A percentile compares a stretch with the other conserved stretches of the same genome.
phyloP scores from a whole-genome alignment of 148 eudicot species.

The Polygonum aviculare region DNA sequence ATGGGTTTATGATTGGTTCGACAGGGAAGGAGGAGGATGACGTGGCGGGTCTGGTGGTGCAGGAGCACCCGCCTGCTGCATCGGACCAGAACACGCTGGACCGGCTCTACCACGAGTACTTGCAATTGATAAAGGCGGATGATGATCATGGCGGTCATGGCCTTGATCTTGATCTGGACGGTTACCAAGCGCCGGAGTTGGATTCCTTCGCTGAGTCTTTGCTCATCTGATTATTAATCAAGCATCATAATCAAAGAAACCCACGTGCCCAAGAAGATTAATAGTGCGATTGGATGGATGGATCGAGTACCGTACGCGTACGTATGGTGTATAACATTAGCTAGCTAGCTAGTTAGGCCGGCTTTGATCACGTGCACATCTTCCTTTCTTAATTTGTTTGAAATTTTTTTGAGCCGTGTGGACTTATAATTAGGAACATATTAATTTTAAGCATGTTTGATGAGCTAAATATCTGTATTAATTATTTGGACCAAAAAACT shows the following conservation, averaged over 20 bases:
- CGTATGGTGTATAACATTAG: neutral
- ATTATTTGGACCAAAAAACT: too few species aligned
- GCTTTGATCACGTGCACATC: conserved; percentile 3
- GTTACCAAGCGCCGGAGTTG: neutral
- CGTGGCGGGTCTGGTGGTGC: neutral
- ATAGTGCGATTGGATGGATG: neutral
- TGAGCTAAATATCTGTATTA: neutral
- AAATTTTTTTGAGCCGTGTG: neutral
- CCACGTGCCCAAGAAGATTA: neutral
- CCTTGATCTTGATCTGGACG: conserved; percentile 12
- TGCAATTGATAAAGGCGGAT: conserved; percentile 38
- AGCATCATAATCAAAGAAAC: neutral
- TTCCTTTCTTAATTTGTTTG: neutral
- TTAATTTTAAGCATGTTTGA: neutral
- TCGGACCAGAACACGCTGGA: conserved; percentile 16
- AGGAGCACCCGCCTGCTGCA: neutral
- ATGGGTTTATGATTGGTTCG: neutral
- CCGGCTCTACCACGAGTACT: conserved; percentile 49
- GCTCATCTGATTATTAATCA: conserved; percentile 13
- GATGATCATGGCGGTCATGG: conserved; percentile 3
- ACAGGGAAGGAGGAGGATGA: neutral
- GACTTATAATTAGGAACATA: neutral
- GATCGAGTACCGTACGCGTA: neutral
- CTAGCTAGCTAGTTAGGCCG: neutral
- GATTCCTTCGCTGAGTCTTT: conserved; percentile 32